Evolutionary conservation across 345 rosid species (phyloP).

Genomic region (Eucalyptus curtisii): DNA sequence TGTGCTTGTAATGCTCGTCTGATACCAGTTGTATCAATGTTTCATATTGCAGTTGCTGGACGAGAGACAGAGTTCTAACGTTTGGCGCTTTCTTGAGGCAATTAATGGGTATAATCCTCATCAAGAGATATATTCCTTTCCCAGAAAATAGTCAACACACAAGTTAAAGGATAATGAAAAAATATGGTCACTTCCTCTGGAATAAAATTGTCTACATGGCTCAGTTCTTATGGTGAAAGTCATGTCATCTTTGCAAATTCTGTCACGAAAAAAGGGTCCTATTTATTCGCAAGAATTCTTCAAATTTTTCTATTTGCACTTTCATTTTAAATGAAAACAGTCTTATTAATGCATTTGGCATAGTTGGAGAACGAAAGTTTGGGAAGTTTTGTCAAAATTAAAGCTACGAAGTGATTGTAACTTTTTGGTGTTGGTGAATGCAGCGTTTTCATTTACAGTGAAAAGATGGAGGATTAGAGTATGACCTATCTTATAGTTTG

Average conservation of each 20-base stretch:
- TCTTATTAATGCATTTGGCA: not conserved
- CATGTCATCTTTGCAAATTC: not conserved
- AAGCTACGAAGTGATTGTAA: not conserved
- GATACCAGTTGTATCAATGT: not conserved
- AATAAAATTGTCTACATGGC: not conserved
- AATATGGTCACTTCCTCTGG: not conserved
- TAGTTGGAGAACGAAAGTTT: not conserved
- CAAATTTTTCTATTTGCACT: not conserved
- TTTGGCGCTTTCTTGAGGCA: conserved; percentile 87
- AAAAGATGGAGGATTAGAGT: not conserved
- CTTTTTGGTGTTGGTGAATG: not conserved
- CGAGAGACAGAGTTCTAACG: conserved; percentile 67
- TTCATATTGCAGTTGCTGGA: conserved; percentile 50
- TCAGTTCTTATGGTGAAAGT: not conserved
- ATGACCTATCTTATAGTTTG: not conserved
- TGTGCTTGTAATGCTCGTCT: not conserved
- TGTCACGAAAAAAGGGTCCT: not conserved
- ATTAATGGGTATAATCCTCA: conserved; percentile 46
- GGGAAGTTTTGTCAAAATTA: not conserved
- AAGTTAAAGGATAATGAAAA: not conserved
- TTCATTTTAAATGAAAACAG: not conserved
- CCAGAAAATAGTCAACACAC: not conserved
- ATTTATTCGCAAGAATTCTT: not conserved
- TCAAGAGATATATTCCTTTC: not conserved
- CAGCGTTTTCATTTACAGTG: not conserved